These are phyloP conservation scores for Hirsutella rhossiliensis DNA, from an alignment of 2,329 filamentous ascomycete species.

Conservation along the genomic window DNA sequence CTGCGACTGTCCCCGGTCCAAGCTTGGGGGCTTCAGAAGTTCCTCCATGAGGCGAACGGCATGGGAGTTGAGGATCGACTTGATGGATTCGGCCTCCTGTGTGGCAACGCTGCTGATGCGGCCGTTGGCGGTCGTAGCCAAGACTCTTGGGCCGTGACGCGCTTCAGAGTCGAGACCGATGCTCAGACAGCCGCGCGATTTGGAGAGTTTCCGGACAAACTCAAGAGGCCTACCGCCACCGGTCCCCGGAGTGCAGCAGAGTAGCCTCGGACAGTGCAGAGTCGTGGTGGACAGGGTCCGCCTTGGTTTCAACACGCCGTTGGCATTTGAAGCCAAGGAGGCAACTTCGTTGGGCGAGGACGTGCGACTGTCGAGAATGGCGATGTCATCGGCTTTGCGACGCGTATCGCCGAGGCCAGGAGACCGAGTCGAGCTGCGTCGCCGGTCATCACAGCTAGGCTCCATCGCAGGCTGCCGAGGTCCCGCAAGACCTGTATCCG, in stretches of 20 bases:
- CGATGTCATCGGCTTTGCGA: neutral
- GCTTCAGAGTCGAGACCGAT: neutral
- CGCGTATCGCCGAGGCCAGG: neutral
- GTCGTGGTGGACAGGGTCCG: neutral
- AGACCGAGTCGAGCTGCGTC: neutral
- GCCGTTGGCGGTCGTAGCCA: neutral
- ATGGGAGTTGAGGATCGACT: neutral
- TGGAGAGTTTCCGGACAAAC: neutral
- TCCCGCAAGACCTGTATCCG: too few species aligned
- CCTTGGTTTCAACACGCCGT: neutral
- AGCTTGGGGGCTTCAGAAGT: neutral
- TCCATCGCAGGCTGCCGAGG: neutral
- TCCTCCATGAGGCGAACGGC: conserved; percentile 1
- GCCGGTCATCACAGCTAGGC: neutral
- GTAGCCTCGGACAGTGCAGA: neutral
- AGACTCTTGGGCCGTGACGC: neutral
- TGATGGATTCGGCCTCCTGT: neutral
- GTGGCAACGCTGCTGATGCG: neutral
- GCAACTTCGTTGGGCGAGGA: too few species aligned
- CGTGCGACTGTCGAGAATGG: too few species aligned
- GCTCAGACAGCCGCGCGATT: neutral
- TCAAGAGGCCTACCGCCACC: neutral
- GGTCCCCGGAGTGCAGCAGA: neutral
- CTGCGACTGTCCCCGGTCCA: neutral
- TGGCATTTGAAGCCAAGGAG: neutral